phyloP scores from a whole-genome alignment of 495 filamentous ascomycete species.

The Peziza echinospora region DNA sequence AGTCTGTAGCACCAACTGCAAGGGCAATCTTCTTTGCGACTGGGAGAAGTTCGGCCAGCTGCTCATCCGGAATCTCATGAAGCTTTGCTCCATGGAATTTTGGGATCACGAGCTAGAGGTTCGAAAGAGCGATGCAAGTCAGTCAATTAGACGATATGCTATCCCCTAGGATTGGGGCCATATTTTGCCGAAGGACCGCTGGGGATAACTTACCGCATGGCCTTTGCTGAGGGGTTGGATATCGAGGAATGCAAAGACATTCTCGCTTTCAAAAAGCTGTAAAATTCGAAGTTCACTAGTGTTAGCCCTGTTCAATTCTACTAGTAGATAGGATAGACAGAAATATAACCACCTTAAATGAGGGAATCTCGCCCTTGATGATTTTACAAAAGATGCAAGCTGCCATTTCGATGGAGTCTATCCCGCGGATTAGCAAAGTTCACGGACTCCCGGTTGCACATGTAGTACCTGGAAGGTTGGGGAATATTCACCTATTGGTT shows the following conservation, averaged over 20 bases:
- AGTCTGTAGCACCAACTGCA: slow-evolving; percentile 57
- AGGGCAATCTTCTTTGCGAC: slow-evolving; percentile 67
- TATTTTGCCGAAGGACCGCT: too few relatives aligned
- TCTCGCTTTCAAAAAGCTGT: slow-evolving; percentile 67
- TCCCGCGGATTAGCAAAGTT: too few relatives aligned
- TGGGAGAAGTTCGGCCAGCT: slow-evolving; percentile 64
- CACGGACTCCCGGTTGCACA: neutral
- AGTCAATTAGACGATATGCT: neutral
- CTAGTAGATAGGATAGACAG: too few relatives aligned
- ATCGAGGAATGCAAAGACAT: slow-evolving; percentile 90
- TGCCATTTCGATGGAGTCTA: slow-evolving; percentile 24
- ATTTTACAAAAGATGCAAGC: slow-evolving; percentile 97
- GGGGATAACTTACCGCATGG: slow-evolving; percentile 40
- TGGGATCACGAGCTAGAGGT: slow-evolving; percentile 68
- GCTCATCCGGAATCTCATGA: slow-evolving; percentile 79
- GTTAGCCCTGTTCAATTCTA: too few relatives aligned
- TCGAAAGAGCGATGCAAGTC: neutral
- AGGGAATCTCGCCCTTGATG: slow-evolving; percentile 90
- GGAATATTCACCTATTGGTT: too few relatives aligned
- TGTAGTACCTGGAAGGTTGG: neutral
- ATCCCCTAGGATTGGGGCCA: too few relatives aligned
- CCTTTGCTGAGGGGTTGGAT: slow-evolving; percentile 71
- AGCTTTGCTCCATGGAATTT: slow-evolving; percentile 90
- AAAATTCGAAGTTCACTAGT: neutral
- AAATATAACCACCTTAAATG: slow-evolving; percentile 39